Evolutionary conservation across 1,284 basidiomycete genomes (phyloP).

Genomic region (Sanguinoderma infundibulare): DNA sequence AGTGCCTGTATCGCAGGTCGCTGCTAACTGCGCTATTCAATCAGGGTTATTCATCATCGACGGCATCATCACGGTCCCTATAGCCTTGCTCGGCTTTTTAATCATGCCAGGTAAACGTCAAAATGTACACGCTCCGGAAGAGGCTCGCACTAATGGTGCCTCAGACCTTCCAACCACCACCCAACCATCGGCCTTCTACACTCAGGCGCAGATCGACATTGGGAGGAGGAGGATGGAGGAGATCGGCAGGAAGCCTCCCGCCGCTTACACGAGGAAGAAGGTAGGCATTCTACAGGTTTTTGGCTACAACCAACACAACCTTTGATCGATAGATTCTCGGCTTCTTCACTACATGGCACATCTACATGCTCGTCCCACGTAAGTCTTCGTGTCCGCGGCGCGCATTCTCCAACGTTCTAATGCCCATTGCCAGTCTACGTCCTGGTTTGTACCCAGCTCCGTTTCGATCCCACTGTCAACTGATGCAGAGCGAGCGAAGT

Average conservation of each 20-base stretch:
- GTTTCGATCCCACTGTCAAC: background rate
- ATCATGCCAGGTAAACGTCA: constrained; percentile 45
- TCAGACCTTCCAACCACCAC: constrained; percentile 43
- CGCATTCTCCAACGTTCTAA: background rate
- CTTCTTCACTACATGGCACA: constrained; percentile 47
- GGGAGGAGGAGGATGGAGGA: constrained; percentile 42
- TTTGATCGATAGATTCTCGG: constrained; percentile 33
- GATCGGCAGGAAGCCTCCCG: constrained; percentile 43
- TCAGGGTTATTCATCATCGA: constrained; percentile 50
- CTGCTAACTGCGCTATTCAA: background rate
- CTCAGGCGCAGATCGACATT: constrained; percentile 43
- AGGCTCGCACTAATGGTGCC: background rate
- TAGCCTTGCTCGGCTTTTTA: constrained; percentile 43
- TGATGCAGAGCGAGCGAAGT: constrained; percentile 29
- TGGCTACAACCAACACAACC: background rate
- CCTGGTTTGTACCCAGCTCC: constrained; percentile 28
- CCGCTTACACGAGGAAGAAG: constrained; percentile 45
- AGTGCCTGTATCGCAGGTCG: background rate
- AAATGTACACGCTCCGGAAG: constrained; percentile 23
- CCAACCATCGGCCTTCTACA: constrained; percentile 39
- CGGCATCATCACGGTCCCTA: constrained; percentile 49
- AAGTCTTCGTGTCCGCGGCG: constrained; percentile 22
- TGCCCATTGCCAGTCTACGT: constrained; percentile 32
- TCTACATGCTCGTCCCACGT: constrained; percentile 44
- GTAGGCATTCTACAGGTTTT: constrained; percentile 20